Evolutionary conservation across 2,329 filamentous ascomycete genomes (phyloP).

Genomic region (Trichophyton mentagrophytes): DNA sequence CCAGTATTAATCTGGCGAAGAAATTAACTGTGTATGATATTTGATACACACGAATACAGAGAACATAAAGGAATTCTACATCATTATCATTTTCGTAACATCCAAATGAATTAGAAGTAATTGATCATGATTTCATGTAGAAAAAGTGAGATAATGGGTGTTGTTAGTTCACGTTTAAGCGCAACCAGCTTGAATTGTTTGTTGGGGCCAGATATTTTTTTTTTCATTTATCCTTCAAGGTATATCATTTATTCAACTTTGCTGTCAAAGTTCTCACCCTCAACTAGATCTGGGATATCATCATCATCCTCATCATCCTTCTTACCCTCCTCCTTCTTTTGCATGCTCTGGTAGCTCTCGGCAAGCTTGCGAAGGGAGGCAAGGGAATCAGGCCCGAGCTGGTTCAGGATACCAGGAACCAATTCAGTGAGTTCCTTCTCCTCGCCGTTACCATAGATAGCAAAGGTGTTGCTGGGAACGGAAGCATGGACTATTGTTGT

Average conservation of each 20-base stretch:
- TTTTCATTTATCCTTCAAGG: neutral
- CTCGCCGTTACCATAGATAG: constrained; percentile 96
- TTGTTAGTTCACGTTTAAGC: neutral
- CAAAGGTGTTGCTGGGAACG: constrained; percentile 96
- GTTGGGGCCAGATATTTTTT: neutral
- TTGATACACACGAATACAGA: neutral
- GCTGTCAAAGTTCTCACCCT: constrained; percentile 95
- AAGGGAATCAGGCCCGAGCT: constrained; percentile 95
- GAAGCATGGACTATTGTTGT: constrained; percentile 70
- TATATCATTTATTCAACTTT: constrained; percentile 65
- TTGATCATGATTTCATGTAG: neutral
- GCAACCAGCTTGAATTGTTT: neutral
- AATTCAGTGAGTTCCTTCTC: constrained; percentile 99
- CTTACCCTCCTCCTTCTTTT: constrained; percentile 78
- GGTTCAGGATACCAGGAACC: constrained; percentile 97
- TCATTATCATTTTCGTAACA: neutral
- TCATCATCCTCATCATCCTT: constrained; percentile 56
- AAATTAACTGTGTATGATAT: neutral
- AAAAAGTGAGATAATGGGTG: neutral
- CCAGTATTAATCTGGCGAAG: neutral
- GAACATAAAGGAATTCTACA: neutral
- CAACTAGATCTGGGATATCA: constrained; percentile 93
- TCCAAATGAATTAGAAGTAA: neutral
- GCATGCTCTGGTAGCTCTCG: constrained; percentile 98
- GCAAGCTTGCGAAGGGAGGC: constrained; percentile 96